phyloP scores from a whole-genome alignment of 176 grass and related monocot genomes.

The Melocanna baccifera region DNA sequence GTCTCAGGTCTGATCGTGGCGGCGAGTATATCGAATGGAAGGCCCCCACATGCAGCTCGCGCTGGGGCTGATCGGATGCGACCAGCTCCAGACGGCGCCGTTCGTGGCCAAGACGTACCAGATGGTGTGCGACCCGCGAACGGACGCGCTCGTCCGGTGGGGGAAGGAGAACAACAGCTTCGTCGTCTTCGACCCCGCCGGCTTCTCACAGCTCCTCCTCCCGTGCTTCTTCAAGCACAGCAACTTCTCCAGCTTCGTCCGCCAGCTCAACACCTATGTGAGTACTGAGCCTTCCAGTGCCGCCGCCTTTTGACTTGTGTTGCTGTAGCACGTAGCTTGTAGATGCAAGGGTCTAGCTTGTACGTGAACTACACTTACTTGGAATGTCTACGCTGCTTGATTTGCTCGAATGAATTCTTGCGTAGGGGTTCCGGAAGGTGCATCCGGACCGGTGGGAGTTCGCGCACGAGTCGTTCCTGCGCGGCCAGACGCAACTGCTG shows the following conservation, averaged over 20 bases:
- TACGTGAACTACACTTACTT: conserved; percentile 19
- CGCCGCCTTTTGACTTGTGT: not conserved
- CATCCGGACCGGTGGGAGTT: conserved; percentile 78
- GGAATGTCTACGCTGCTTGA: not conserved
- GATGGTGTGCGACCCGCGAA: conserved; percentile 69
- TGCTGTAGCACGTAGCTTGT: not conserved
- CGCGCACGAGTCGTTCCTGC: conserved; percentile 66
- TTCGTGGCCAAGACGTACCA: conserved; percentile 82
- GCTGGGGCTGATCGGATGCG: conserved; percentile 39
- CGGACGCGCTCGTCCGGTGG: conserved; percentile 57
- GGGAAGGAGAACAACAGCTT: conserved; percentile 65
- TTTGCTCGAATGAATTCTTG: not conserved
- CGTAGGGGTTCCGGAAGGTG: conserved; percentile 74
- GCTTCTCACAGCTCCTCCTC: conserved; percentile 66
- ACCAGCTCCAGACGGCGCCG: conserved; percentile 38
- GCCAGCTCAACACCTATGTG: conserved; percentile 92
- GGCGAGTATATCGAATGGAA: conserved; percentile 29
- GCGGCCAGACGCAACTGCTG: conserved; percentile 62
- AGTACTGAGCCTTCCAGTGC: conserved; percentile 1
- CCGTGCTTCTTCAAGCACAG: conserved; percentile 79
- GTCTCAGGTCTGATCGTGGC: not conserved
- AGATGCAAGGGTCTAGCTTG: not conserved
- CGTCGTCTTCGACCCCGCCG: conserved; percentile 48
- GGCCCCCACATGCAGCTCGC: conserved; percentile 47
- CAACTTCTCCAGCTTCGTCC: conserved; percentile 86